Conservation (phyloP, 768 basidiomycete genomes). For the Lentinula raphanica region DNA sequence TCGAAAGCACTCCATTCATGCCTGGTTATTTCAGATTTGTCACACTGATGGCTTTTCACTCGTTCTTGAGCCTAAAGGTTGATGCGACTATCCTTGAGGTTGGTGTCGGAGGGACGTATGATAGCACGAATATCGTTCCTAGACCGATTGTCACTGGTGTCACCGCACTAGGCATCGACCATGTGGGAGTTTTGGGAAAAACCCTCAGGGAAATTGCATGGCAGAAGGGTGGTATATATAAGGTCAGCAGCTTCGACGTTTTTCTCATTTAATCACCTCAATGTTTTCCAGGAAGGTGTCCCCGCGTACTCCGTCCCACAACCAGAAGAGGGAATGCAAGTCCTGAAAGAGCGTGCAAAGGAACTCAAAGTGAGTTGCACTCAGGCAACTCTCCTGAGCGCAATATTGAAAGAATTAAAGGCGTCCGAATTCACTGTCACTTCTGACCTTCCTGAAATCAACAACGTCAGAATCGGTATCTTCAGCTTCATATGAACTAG, state of each 20-base stretch:
- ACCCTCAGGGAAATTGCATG: slow-evolving; percentile 86
- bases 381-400: neutral
- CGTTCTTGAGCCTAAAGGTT: slow-evolving; percentile 77
- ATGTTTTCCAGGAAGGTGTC: slow-evolving; percentile 53
- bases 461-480: slow-evolving; percentile 58
- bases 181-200: slow-evolving; percentile 80
- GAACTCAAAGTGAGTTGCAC: slow-evolving; percentile 52
- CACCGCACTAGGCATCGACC: slow-evolving; percentile 89
- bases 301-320: slow-evolving; percentile 85
- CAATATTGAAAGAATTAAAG: slow-evolving; percentile 26
- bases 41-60: slow-evolving; percentile 88
- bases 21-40: slow-evolving; percentile 93
- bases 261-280: neutral
- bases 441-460: slow-evolving; percentile 43
- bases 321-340: slow-evolving; percentile 57
- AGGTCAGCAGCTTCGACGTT: slow-evolving; percentile 39
- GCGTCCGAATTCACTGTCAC: slow-evolving; percentile 67
- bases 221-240: slow-evolving; percentile 97
- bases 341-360: slow-evolving; percentile 61
- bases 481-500: too few species aligned
- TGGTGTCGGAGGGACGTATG: slow-evolving; percentile 89
- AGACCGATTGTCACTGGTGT: slow-evolving; percentile 87
- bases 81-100: slow-evolving; percentile 94
- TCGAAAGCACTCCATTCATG: slow-evolving; percentile 55
- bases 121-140: slow-evolving; percentile 95